Conservation (phyloP, 805 yeast genomes). For the Wickerhamomyces bisporus region DNA sequence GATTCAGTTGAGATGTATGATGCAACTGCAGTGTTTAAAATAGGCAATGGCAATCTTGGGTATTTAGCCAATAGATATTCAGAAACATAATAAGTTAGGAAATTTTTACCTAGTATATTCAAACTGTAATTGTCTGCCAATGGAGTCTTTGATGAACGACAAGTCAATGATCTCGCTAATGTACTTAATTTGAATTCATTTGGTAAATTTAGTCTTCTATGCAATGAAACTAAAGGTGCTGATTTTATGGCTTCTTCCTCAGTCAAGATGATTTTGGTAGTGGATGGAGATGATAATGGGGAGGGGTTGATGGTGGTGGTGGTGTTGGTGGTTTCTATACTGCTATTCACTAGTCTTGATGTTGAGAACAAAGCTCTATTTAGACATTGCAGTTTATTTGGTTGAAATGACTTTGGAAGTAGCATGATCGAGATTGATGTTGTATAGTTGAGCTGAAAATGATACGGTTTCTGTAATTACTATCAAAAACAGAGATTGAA, state of each 20-base stretch:
- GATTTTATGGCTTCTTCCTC: slow-evolving; percentile 53
- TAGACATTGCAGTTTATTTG: neutral
- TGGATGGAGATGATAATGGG: neutral
- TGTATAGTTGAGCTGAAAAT: neutral
- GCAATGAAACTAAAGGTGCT: slow-evolving; percentile 74
- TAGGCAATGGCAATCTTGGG: slow-evolving; percentile 85
- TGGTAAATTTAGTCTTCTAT: slow-evolving; percentile 68
- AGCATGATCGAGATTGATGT: neutral
- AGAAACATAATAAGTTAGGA: slow-evolving; percentile 69
- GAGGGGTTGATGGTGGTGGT: neutral
- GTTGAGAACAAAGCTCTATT: neutral
- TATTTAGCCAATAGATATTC: slow-evolving; percentile 70
- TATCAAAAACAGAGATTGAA: too few species aligned
- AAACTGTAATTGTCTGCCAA: slow-evolving; percentile 73
- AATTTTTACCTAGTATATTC: slow-evolving; percentile 73
- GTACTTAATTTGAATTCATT: slow-evolving; percentile 51
- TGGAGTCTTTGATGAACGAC: slow-evolving; percentile 37
- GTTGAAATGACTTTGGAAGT: neutral
- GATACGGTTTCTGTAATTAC: too few species aligned
- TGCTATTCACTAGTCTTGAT: neutral
- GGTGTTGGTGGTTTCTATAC: neutral
- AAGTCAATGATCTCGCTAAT: slow-evolving; percentile 76
- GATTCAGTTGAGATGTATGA: slow-evolving; percentile 67
- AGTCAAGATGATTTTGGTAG: slow-evolving; percentile 25
- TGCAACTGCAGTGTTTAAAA: slow-evolving; percentile 70